Evolutionary conservation across 805 yeast species (phyloP), one percentile per base, ranked within the genome.

Genomic region (Komagataella pastoris): DNA sequence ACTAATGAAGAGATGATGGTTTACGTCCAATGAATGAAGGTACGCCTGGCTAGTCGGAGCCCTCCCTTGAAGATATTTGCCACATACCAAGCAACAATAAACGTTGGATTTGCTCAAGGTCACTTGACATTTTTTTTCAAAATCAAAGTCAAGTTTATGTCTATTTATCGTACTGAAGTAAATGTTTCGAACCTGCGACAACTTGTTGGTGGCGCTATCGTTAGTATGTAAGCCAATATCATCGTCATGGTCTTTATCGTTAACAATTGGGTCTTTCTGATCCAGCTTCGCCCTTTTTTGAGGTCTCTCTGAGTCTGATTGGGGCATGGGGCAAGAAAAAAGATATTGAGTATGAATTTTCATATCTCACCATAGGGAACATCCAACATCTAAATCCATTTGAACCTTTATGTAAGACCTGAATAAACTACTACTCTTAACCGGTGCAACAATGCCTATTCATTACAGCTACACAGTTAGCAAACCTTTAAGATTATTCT

Each of bases 81-180:
- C 91, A 65, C 95, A 87, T 0, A 73, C 74, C 18, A 87, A 65
- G 60, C 95, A 87, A 36, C 86, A 80, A 58, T 85, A 84, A 0
- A 86, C 75, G 58, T 84, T 83, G 18, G 74, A 67, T 44, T 70
- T 74, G 1, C 87, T 72, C 19, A 85, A 67, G 0, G 88, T 75
- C 0, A 82, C 76, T 47, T 79, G 72, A 63, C 95, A 87, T 1
- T 77, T 63, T 59, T 80, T 80, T 47, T 83, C 88, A 50, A 76
- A 73, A 61, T 85, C 95, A 61, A 87, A 86, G 59, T 87, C 88
- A 17, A 79, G 64, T 3, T 64, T 56, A 7, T 63, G 56, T 44
- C 78, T 60, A 55, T 77, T 70, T 44, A 78, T 61, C n/a, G 75
- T 69, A 43, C 69, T 73, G 12, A 73, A 57, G 54, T 72, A 72